phyloP scores from a whole-genome alignment of 495 filamentous ascomycete species.

The Corynascus novoguineensis region DNA sequence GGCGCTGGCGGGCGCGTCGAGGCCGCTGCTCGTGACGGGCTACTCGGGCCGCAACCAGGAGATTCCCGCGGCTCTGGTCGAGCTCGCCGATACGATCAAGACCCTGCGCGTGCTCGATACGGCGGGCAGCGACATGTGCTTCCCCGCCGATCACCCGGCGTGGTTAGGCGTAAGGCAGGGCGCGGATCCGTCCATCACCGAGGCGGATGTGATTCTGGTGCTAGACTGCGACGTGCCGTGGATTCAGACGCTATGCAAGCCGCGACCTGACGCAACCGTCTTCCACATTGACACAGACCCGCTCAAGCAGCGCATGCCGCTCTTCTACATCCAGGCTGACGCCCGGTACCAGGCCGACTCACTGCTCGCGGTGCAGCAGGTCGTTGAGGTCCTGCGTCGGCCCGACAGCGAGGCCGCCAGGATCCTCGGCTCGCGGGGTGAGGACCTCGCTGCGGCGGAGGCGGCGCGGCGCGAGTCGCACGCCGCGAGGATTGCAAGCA shows the following conservation, averaged over 20 bases:
- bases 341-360: conserved; percentile 72
- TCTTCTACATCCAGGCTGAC: conserved; percentile 71
- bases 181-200: conserved; percentile 63
- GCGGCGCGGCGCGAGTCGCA: conserved; percentile 46
- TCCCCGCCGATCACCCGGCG: conserved; percentile 71
- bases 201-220: conserved; percentile 79
- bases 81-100: conserved; percentile 68
- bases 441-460: too few species aligned
- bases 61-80: conserved; percentile 66
- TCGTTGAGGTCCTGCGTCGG: conserved; percentile 52
- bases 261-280: conserved; percentile 56
- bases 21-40: conserved; percentile 76
- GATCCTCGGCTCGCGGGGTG: too few species aligned
- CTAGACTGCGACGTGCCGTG: conserved; percentile 75
- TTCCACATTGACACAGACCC: conserved; percentile 85
- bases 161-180: conserved; percentile 75
- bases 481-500: conserved; percentile 55
- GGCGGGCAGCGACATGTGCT: conserved; percentile 92
- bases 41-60: conserved; percentile 72
- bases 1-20: conserved; percentile 64
- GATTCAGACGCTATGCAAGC: conserved; percentile 58
- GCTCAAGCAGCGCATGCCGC: conserved; percentile 79
- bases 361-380: conserved; percentile 63
- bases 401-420: conserved; percentile 40
- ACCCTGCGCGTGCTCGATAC: conserved; percentile 83